Evolutionary conservation across 371 early-diverging fungal genomes (phyloP).

Genomic region (Conidiobolus incongruus): DNA sequence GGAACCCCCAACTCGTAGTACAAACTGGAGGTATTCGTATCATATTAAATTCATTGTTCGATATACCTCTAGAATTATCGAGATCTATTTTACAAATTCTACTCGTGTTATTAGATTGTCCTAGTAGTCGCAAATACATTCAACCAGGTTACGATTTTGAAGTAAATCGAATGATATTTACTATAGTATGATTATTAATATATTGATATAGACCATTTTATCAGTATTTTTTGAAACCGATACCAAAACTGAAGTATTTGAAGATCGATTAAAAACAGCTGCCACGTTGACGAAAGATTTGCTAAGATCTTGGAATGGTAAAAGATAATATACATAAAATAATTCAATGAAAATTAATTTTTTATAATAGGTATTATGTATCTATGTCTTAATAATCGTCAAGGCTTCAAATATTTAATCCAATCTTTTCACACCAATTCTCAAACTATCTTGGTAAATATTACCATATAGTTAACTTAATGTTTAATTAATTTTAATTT

Average conservation of each 20-base stretch:
- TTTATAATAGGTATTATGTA: constrained; percentile 24
- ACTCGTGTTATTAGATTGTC: constrained; percentile 43
- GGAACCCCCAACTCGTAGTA: neutral
- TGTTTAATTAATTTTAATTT: neutral
- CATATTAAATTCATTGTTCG: constrained; percentile 39
- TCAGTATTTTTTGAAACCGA: constrained; percentile 52
- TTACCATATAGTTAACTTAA: neutral
- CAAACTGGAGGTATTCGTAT: constrained; percentile 35
- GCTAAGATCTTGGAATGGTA: constrained; percentile 55
- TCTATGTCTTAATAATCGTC: constrained; percentile 44
- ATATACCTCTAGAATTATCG: constrained; percentile 38
- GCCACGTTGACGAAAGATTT: constrained; percentile 30
- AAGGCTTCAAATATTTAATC: constrained; percentile 7
- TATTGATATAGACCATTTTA: constrained; percentile 29
- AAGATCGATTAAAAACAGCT: constrained; percentile 37
- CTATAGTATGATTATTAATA: neutral
- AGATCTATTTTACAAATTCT: constrained; percentile 39
- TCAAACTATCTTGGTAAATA: neutral
- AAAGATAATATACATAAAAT: neutral
- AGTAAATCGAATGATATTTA: constrained; percentile 11
- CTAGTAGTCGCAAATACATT: constrained; percentile 33
- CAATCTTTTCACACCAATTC: neutral
- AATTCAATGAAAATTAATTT: neutral
- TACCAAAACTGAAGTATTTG: constrained; percentile 26
- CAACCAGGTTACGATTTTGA: constrained; percentile 57